Evolutionary conservation across 1,284 basidiomycete genomes (phyloP).

Genomic region (Neonothopanus nambi): DNA sequence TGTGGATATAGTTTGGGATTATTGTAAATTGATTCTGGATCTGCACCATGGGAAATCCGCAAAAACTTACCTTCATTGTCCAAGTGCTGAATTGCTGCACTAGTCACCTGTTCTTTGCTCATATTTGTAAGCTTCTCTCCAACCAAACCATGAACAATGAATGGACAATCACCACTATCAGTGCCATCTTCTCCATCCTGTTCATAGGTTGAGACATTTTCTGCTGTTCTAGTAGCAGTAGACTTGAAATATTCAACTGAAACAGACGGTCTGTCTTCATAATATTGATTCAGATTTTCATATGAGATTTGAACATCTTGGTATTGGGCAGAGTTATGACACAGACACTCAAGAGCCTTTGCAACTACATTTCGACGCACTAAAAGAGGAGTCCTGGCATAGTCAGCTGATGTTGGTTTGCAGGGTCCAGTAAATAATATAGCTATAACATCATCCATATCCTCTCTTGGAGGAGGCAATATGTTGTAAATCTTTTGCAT

Average conservation of each 20-base stretch:
- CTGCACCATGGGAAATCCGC: slow-evolving; percentile 19
- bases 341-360: slow-evolving; percentile 30
- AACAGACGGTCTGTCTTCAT: too few species aligned
- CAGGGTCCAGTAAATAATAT: slow-evolving; percentile 2
- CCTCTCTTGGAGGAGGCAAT: too few species aligned
- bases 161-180: slow-evolving; percentile 19
- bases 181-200: slow-evolving; percentile 17
- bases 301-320: slow-evolving; percentile 24
- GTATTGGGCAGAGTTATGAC: slow-evolving; percentile 31
- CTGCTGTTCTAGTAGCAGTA: too few species aligned
- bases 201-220: too few species aligned
- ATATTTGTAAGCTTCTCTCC: slow-evolving; percentile 13
- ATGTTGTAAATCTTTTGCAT: slow-evolving; percentile 24
- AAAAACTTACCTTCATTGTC: too few species aligned
- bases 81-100: slow-evolving; percentile 24
- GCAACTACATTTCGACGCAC: slow-evolving; percentile 24
- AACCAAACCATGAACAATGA: slow-evolving; percentile 21
- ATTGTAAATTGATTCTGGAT: slow-evolving; percentile 29
- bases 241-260: too few species aligned
- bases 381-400: slow-evolving; percentile 24
- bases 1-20: slow-evolving; percentile 32
- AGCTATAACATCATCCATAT: too few species aligned
- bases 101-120: slow-evolving; percentile 4
- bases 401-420: slow-evolving; percentile 19
- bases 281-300: not conserved